These are phyloP conservation scores for Lyophyllum decastes DNA, from an alignment of 768 basidiomycete species.

Conservation along the genomic window DNA sequence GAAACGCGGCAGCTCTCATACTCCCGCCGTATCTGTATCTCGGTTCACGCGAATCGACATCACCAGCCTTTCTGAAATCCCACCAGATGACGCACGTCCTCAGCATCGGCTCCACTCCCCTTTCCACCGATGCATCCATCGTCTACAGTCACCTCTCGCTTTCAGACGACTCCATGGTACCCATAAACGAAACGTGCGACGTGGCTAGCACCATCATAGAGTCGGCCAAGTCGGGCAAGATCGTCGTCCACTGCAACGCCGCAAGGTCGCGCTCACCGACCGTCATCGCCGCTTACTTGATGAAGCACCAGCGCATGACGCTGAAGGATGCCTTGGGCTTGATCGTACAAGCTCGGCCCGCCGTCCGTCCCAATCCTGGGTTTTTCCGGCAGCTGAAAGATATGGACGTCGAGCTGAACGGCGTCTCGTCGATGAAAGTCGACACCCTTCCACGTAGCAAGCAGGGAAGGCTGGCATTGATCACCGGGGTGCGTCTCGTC, in stretches of 20 bases:
- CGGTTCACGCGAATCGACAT: constrained; percentile 41
- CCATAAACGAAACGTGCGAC: constrained; percentile 26
- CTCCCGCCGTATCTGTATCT: constrained; percentile 36
- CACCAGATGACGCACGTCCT: constrained; percentile 40
- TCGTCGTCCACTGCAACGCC: constrained; percentile 47
- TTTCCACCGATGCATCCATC: constrained; percentile 21
- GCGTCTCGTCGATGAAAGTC: too few species aligned
- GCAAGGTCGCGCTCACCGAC: constrained; percentile 48
- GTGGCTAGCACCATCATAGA: constrained; percentile 33
- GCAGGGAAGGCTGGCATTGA: too few species aligned
- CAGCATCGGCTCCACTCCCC: constrained; percentile 38
- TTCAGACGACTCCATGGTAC: constrained; percentile 31
- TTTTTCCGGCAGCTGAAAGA: constrained; percentile 45
- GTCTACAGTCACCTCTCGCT: constrained; percentile 40
- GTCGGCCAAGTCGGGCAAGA: constrained; percentile 24
- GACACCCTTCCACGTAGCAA: too few species aligned
- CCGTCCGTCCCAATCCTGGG: constrained; percentile 41
- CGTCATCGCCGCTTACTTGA: constrained; percentile 41
- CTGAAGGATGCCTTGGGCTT: constrained; percentile 37
- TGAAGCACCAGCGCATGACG: constrained; percentile 35
- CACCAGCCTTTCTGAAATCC: constrained; percentile 30
- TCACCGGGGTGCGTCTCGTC: too few species aligned
- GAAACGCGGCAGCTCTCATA: constrained; percentile 20
- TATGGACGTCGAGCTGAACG: constrained; percentile 26
- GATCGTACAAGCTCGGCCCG: constrained; percentile 35